Evolutionary conservation across 225 moss, liverwort and hornwort genomes (phyloP), one percentile per base, ranked within the genome.

Genomic region (Climacium dendroides): DNA sequence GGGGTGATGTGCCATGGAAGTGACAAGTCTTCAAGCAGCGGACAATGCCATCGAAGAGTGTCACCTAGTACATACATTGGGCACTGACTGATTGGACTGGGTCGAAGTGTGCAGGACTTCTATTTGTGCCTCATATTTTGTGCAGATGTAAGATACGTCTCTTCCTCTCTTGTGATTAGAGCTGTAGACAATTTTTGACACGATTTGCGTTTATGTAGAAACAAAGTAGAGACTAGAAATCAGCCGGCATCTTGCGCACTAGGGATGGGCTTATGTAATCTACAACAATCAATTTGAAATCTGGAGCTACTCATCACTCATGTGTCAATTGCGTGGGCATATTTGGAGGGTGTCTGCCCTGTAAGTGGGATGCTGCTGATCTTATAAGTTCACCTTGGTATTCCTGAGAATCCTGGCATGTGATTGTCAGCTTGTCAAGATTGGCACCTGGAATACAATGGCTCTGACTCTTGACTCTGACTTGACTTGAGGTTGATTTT

Each of bases 131-230:
- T 79, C 78, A 28, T 78, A 52, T 74, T 57, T 50, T 85, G 74
- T 88, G 89, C 79, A 88, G 74, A 69, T 91, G 88, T 91, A 91
- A 80, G 87, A 90, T 90, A 90, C 24, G 77, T 48, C 71, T 84
- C 61, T 53, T 85, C 69, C 63, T 87, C 76, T 70, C 80, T 80
- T 88, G 57, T 83, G 89, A 75, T 54, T 69, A 53, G 75, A 60
- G 26, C 58, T 82, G 84, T 72, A 86, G 86, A 74, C 75, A 79
- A 45, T 62, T 83, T 86, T 90, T 85, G 89, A 86, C 87, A 74
- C 86, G 37, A 79, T 85, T 82, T 79, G 81, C 57, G 85, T 87
- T 81, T 63, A 32, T 85, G 63, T 53, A 79, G 79, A 74, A 78
- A 59, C 66, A 32, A 32, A 84, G 9, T 50, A 85, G 32, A 76